These are phyloP conservation scores for Plasmodium vinckei DNA, from an alignment of 169 alveolate species.

Conservation along the genomic window DNA sequence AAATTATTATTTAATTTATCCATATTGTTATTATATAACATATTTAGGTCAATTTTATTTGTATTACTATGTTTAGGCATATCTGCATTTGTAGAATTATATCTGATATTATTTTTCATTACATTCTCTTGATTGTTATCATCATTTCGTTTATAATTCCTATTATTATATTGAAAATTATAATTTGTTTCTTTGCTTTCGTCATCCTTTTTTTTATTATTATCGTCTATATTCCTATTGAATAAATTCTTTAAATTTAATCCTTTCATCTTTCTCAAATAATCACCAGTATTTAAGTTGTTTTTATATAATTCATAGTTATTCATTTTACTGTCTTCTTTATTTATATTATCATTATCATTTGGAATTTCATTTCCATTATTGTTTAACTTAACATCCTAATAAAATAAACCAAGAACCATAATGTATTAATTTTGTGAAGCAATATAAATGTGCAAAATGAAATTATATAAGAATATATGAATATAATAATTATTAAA, in stretches of 20 bases:
- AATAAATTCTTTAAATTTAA: slow-evolving; percentile 37
- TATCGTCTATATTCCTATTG: slow-evolving; percentile 13
- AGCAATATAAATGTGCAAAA: background rate
- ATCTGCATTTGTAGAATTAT: slow-evolving; percentile 26
- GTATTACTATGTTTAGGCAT: slow-evolving; percentile 26
- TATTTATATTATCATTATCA: slow-evolving; percentile 37
- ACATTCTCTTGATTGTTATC: slow-evolving; percentile 10
- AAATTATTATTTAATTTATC: slow-evolving; percentile 38
- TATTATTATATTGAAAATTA: slow-evolving; percentile 43
- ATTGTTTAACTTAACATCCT: slow-evolving; percentile 35
- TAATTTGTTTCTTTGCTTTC: slow-evolving; percentile 30
- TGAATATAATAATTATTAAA: too few relatives aligned
- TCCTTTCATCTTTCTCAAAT: slow-evolving; percentile 24
- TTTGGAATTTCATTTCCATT: slow-evolving; percentile 13
- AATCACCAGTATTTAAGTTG: slow-evolving; percentile 34
- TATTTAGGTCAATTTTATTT: slow-evolving; percentile 43
- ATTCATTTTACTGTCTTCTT: slow-evolving; percentile 49
- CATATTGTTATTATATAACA: slow-evolving; percentile 44
- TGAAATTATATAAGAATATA: background rate
- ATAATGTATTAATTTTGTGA: too few relatives aligned
- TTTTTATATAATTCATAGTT: slow-evolving; percentile 57
- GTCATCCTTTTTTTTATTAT: slow-evolving; percentile 9
- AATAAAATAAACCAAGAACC: background rate
- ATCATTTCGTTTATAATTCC: slow-evolving; percentile 14
- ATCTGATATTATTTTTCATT: slow-evolving; percentile 54